phyloP scores from a whole-genome alignment of 768 basidiomycete genomes.

The Suillus tomentosus region DNA sequence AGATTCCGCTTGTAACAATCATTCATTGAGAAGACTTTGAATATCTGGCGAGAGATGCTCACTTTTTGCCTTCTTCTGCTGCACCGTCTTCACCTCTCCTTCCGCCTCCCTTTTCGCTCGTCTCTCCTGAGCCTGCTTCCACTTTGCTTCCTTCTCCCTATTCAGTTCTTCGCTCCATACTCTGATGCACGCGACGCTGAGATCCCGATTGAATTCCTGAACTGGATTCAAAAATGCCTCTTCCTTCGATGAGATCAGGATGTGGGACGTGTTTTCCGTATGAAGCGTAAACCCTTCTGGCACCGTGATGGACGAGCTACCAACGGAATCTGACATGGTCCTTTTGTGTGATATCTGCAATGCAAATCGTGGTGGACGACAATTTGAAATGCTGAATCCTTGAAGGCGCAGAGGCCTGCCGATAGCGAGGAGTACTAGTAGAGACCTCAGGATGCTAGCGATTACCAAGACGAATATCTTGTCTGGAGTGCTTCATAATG shows the following conservation, averaged over 20 bases:
- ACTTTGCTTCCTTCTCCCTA: slow-evolving; percentile 61
- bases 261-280: slow-evolving; percentile 78
- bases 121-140: slow-evolving; percentile 54
- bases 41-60: slow-evolving; percentile 20
- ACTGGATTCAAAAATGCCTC: slow-evolving; percentile 96
- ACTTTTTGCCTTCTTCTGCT: slow-evolving; percentile 50
- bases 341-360: slow-evolving; percentile 2
- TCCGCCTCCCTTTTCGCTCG: slow-evolving; percentile 37
- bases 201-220: slow-evolving; percentile 97
- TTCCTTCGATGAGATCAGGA: slow-evolving; percentile 68
- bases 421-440: slow-evolving; percentile 14
- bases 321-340: slow-evolving; percentile 3
- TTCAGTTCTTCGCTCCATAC: slow-evolving; percentile 82
- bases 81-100: neutral
- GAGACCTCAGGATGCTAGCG: slow-evolving; percentile 22
- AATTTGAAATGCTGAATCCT: slow-evolving; percentile 6
- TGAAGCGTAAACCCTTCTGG: slow-evolving; percentile 80
- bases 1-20: slow-evolving; percentile 2
- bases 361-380: neutral
- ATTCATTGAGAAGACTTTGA: slow-evolving; percentile 1
- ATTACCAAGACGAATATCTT: slow-evolving; percentile 13
- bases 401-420: slow-evolving; percentile 33
- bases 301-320: slow-evolving; percentile 38
- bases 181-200: slow-evolving; percentile 87
- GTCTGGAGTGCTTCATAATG: neutral